Conservation (phyloP, 441 rosid species). For the Corymbia citriodora region DNA sequence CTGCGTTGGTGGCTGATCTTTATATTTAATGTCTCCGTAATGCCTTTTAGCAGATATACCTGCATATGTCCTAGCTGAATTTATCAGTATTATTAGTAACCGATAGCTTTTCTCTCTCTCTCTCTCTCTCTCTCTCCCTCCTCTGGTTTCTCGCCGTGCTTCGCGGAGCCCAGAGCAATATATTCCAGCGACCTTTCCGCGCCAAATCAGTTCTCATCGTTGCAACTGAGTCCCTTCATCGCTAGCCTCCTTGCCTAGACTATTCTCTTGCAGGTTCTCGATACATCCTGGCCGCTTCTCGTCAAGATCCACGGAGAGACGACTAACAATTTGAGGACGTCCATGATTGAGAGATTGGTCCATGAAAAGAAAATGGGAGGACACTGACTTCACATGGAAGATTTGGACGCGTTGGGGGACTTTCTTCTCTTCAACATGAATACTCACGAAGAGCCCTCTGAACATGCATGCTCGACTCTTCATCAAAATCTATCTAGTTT, state of each 20-base stretch:
- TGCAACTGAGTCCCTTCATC: neutral
- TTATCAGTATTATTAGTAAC: neutral
- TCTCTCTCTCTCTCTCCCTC: accelerated
- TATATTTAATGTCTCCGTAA: neutral
- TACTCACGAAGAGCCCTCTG: neutral
- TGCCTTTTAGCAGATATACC: neutral
- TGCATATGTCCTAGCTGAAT: neutral
- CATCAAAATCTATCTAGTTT: neutral
- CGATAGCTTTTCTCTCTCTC: neutral
- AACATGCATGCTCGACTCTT: neutral
- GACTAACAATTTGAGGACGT: neutral
- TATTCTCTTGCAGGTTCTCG: no score
- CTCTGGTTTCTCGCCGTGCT: neutral
- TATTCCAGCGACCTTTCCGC: neutral
- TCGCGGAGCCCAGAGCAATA: neutral
- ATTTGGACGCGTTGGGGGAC: neutral
- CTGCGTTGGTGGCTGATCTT: neutral
- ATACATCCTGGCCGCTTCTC: neutral
- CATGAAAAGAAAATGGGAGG: neutral
- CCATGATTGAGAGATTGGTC: neutral
- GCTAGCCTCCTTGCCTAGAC: neutral
- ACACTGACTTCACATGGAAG: neutral
- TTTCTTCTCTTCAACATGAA: neutral
- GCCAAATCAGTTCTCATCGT: neutral
- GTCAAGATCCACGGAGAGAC: neutral